phyloP scores from a whole-genome alignment of 2,329 filamentous ascomycete genomes.

The Beauveria caledonica region DNA sequence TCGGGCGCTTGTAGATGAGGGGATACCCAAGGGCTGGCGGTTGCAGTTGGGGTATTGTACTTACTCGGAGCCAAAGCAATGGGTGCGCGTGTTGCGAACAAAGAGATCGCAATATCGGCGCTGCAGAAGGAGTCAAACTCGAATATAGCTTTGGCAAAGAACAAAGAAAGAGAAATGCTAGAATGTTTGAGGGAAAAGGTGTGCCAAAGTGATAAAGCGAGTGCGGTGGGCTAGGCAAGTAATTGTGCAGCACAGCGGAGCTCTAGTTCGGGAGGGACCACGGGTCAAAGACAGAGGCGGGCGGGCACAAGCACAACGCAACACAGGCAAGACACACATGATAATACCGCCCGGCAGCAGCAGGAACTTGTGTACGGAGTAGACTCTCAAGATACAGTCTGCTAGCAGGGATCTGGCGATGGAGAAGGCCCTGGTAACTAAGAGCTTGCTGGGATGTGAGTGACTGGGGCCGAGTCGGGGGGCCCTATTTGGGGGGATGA shows the following conservation, averaged over 20 bases:
- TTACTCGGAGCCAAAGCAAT: slow-evolving; percentile 3
- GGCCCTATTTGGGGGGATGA: slow-evolving; percentile 22
- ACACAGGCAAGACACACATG: slow-evolving; percentile 1
- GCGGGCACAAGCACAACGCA: slow-evolving; percentile 5
- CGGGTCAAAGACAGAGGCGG: background rate
- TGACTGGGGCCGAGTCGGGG: slow-evolving; percentile 12
- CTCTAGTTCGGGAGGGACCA: background rate
- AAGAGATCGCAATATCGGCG: background rate
- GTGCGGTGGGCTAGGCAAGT: slow-evolving; percentile 1
- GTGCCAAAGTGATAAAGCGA: slow-evolving; percentile 1
- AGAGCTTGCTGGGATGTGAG: slow-evolving; percentile 3
- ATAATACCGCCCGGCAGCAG: background rate
- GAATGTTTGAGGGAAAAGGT: background rate
- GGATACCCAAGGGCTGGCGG: slow-evolving; percentile 10
- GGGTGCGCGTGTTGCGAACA: background rate
- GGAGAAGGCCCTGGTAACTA: slow-evolving; percentile 1
- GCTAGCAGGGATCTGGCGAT: slow-evolving; percentile 9
- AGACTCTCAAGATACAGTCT: background rate
- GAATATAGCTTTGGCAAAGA: background rate
- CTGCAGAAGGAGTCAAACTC: background rate
- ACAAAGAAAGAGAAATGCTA: background rate
- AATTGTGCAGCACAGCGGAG: slow-evolving; percentile 7
- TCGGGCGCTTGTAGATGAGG: slow-evolving; percentile 12
- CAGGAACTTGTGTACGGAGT: slow-evolving; percentile 5
- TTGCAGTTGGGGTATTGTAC: background rate